These are phyloP conservation scores for Daldinia bambusicola DNA, from an alignment of 495 filamentous ascomycete genomes.

Conservation along the genomic window DNA sequence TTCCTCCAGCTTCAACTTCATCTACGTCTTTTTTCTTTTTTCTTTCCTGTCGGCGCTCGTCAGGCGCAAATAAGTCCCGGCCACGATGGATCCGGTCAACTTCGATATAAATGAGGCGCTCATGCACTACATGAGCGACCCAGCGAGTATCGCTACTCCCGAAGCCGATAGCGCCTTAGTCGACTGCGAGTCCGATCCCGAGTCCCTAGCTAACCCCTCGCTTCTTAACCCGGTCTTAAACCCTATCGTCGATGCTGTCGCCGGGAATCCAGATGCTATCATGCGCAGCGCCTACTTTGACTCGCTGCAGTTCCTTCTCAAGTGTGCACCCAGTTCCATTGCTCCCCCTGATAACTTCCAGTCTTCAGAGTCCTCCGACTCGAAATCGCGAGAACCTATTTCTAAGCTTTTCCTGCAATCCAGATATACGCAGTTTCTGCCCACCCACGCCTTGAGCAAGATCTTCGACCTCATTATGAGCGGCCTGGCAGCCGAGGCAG, in stretches of 20 bases:
- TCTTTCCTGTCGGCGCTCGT: conserved; percentile 14
- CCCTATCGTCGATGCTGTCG: conserved; percentile 91
- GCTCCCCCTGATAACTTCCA: conserved; percentile 47
- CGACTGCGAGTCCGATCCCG: conserved; percentile 92
- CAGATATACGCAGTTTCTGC: conserved; percentile 86
- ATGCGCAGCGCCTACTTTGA: conserved; percentile 82
- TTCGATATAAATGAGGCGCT: conserved; percentile 97
- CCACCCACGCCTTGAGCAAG: conserved; percentile 85
- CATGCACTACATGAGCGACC: conserved; percentile 95
- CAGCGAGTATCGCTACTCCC: conserved; percentile 80
- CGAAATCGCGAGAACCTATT: conserved; percentile 46
- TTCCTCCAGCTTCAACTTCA: background rate
- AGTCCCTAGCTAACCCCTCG: conserved; percentile 76
- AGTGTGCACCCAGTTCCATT: conserved; percentile 82
- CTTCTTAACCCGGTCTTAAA: conserved; percentile 88
- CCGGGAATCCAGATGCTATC: conserved; percentile 89
- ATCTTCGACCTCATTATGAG: conserved; percentile 93
- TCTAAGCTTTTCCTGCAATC: conserved; percentile 74
- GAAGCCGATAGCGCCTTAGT: conserved; percentile 86
- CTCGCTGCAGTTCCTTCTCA: conserved; percentile 92
- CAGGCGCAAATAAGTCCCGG: conserved; percentile 39
- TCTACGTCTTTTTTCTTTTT: background rate
- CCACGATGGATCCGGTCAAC: conserved; percentile 77
- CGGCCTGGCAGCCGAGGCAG: conserved; percentile 91
- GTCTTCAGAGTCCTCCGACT: conserved; percentile 24